Conservation (phyloP, 140 eudicot genomes). For the Erigeron philadelphicus region DNA sequence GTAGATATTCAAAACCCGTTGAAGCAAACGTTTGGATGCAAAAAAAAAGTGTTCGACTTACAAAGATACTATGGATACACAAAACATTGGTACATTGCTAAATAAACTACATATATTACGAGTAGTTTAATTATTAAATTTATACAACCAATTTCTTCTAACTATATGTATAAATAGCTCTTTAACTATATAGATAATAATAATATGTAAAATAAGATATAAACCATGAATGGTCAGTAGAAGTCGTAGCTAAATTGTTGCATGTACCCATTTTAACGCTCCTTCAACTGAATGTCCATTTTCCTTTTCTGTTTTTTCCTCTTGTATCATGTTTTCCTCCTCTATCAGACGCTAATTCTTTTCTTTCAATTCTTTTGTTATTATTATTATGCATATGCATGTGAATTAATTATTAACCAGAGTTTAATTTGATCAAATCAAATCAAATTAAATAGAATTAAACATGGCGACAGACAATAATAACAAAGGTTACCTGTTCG, state of each 20-base stretch:
- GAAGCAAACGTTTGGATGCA: too few species aligned
- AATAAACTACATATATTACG: too few species aligned
- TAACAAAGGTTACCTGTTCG: not conserved
- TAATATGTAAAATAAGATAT: not conserved
- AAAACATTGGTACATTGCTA: too few species aligned
- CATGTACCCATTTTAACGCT: constrained; percentile 24
- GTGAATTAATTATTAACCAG: not conserved
- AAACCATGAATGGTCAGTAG: not conserved
- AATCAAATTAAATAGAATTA: not conserved
- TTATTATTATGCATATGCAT: not conserved
- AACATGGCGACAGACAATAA: constrained; percentile 16
- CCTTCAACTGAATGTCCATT: constrained; percentile 10
- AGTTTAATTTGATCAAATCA: not conserved
- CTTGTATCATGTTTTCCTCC: constrained; percentile 11
- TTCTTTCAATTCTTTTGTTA: not conserved
- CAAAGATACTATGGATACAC: too few species aligned
- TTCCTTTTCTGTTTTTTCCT: not conserved
- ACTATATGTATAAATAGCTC: too few species aligned
- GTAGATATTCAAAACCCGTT: too few species aligned
- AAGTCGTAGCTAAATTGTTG: not conserved
- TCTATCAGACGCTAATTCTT: constrained; percentile 22
- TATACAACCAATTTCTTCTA: too few species aligned
- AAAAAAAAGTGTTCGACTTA: too few species aligned
- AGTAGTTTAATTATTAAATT: too few species aligned
- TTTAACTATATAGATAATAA: too few species aligned